Evolutionary conservation across 371 early-diverging fungal species (phyloP).

Genomic region (Mortierella sp.): DNA sequence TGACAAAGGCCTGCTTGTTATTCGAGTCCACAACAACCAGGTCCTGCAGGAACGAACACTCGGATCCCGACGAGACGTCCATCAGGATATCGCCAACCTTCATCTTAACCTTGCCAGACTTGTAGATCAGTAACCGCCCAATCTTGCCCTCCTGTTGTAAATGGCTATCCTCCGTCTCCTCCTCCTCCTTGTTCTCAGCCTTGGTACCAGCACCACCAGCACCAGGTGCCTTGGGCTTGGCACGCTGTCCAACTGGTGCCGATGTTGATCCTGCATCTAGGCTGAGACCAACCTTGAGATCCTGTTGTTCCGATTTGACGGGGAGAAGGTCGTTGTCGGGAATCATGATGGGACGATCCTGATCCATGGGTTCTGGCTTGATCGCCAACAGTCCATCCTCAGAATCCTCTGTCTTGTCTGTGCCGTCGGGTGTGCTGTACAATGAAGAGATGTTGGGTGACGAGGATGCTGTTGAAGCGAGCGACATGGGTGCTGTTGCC

Average conservation of each 20-base stretch:
- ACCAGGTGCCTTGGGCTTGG: conserved; percentile 29
- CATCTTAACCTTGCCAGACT: conserved; percentile 81
- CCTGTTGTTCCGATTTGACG: conserved; percentile 41
- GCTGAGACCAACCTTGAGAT: conserved; percentile 17
- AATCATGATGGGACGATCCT: conserved; percentile 42
- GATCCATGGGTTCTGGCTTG: conserved; percentile 50
- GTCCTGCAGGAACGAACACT: conserved; percentile 72
- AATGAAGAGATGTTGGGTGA: conserved; percentile 30
- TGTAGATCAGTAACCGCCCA: conserved; percentile 76
- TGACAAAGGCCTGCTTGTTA: conserved; percentile 68
- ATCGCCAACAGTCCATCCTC: conserved; percentile 42
- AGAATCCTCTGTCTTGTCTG: conserved; percentile 26
- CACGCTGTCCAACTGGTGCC: conserved; percentile 52
- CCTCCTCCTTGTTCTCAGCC: conserved; percentile 36
- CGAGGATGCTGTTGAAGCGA: conserved; percentile 12
- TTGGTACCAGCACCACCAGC: conserved; percentile 2
- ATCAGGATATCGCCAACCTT: conserved; percentile 74
- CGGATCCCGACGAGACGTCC: conserved; percentile 72
- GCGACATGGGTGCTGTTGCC: conserved; percentile 24
- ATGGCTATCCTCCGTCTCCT: conserved; percentile 44
- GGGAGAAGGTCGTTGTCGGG: conserved; percentile 13
- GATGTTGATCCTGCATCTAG: conserved; percentile 10
- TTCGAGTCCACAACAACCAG: conserved; percentile 71
- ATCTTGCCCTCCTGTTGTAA: conserved; percentile 69
- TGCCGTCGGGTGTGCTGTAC: conserved; percentile 35